Conservation (phyloP, 495 filamentous ascomycete genomes). For the Talaromyces thailandensis region DNA sequence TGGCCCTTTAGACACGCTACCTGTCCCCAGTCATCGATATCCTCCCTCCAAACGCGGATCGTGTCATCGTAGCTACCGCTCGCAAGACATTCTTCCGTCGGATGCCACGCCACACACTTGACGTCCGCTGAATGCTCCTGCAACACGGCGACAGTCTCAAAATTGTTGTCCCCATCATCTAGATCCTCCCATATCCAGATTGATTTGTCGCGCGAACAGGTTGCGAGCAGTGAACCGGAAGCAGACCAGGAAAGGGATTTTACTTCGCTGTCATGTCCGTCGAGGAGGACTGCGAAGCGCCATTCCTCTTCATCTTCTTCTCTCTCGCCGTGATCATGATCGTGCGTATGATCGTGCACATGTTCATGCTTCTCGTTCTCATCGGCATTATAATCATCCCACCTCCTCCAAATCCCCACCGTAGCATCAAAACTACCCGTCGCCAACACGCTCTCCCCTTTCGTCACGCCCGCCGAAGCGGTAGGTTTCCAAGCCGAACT, state of each 20-base stretch:
- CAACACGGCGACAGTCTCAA: constrained; percentile 90
- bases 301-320: constrained; percentile 63
- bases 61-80: constrained; percentile 89
- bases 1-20: constrained; percentile 75
- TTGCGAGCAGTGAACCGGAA: constrained; percentile 73
- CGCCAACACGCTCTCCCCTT: constrained; percentile 65
- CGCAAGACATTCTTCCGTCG: constrained; percentile 69
- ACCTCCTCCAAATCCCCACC: constrained; percentile 77
- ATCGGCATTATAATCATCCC: constrained; percentile 36
- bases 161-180: constrained; percentile 74
- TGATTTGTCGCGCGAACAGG: constrained; percentile 82
- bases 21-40: constrained; percentile 87
- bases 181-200: constrained; percentile 99
- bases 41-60: constrained; percentile 80
- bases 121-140: constrained; percentile 92
- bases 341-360: constrained; percentile 4
- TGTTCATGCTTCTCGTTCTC: constrained; percentile 11
- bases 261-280: constrained; percentile 91
- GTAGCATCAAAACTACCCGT: constrained; percentile 88
- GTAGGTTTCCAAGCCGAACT: constrained; percentile 77
- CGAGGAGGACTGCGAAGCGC: constrained; percentile 78
- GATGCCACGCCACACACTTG: constrained; percentile 88
- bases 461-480: constrained; percentile 12
- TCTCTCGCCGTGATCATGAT: not conserved
- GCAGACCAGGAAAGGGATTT: constrained; percentile 78